Percentiles rank a stretch among this genome's conserved stretches.
Conservation (phyloP, 1,139 yeast species). For the Debaryomyces psychrophilus region DNA sequence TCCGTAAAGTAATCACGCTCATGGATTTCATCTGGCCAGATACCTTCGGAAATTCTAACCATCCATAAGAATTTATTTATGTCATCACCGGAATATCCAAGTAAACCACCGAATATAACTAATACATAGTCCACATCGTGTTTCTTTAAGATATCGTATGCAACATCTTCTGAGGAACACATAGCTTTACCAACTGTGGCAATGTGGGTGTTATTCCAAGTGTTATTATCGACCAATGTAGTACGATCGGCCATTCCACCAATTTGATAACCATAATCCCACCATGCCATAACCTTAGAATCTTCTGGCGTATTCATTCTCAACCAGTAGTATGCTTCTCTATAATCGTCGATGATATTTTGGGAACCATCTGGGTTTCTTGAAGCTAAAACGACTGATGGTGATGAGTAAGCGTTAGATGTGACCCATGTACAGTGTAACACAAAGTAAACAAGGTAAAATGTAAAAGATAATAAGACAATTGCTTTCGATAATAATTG, state of each 20-base stretch:
- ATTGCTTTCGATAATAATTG: slow-evolving; percentile 57
- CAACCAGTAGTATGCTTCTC: slow-evolving; percentile 99
- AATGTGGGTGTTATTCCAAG: slow-evolving; percentile 99
- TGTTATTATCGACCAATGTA: slow-evolving; percentile 96
- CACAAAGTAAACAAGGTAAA: slow-evolving; percentile 81
- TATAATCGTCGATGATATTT: slow-evolving; percentile 88
- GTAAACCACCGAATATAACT: slow-evolving; percentile 89
- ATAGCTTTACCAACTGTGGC: slow-evolving; percentile 99
- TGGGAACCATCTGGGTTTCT: slow-evolving; percentile 83
- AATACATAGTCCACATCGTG: slow-evolving; percentile 96
- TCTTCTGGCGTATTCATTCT: slow-evolving; percentile 98
- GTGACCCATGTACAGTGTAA: slow-evolving; percentile 98
- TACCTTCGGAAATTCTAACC: slow-evolving; percentile 98
- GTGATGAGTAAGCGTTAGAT: slow-evolving; percentile 92
- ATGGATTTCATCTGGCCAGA: slow-evolving; percentile 96
- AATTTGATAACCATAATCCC: slow-evolving; percentile 99
- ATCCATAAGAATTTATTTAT: slow-evolving; percentile 97
- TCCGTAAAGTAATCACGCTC: slow-evolving; percentile 86
- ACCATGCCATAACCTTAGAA: slow-evolving; percentile 97
- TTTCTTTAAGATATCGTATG: slow-evolving; percentile 84
- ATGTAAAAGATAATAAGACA: slow-evolving; percentile 71
- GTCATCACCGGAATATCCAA: slow-evolving; percentile 97
- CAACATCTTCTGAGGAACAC: slow-evolving; percentile 85
- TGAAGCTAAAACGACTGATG: slow-evolving; percentile 94
- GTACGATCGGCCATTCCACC: slow-evolving; percentile 99